Percentiles rank a stretch among this genome's conserved stretches.
Evolutionary conservation across 345 rosid genomes (phyloP).

Genomic region (Luvunga scandens): DNA sequence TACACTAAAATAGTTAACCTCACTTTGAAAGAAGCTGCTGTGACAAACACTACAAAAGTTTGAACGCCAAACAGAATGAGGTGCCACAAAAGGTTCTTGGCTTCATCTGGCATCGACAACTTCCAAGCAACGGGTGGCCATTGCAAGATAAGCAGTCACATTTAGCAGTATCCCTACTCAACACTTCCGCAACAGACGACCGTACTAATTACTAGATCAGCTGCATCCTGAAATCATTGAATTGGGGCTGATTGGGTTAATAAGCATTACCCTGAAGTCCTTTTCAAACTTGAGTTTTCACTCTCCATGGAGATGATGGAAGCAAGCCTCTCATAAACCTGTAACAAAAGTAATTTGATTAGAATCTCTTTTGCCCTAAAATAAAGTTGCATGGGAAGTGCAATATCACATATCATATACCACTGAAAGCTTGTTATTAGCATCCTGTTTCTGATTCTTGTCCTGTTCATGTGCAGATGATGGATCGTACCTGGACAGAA

Average conservation of each 20-base stretch:
- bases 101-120: not conserved
- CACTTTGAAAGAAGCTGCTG: not conserved
- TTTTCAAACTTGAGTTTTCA: slow-evolving; percentile 57
- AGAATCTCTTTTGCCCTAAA: not conserved
- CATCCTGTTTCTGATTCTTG: slow-evolving; percentile 27
- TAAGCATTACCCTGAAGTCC: slow-evolving; percentile 29
- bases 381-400: not conserved
- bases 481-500: slow-evolving; percentile 56
- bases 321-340: slow-evolving; percentile 83
- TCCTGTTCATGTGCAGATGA: slow-evolving; percentile 36
- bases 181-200: not conserved
- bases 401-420: slow-evolving; percentile 32
- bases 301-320: slow-evolving; percentile 76
- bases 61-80: not conserved
- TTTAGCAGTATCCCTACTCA: too few relatives aligned
- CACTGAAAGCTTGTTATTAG: slow-evolving; percentile 51
- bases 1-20: not conserved
- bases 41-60: not conserved
- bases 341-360: slow-evolving; percentile 6
- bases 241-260: not conserved
- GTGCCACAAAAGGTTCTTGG: not conserved
- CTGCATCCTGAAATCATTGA: not conserved
- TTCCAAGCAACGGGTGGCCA: not conserved
- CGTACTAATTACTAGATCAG: not conserved
- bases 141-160: not conserved